Percentiles rank a stretch among this genome's conserved stretches.
phyloP scores from a whole-genome alignment of 768 basidiomycete genomes.

The Lentinula sp. region DNA sequence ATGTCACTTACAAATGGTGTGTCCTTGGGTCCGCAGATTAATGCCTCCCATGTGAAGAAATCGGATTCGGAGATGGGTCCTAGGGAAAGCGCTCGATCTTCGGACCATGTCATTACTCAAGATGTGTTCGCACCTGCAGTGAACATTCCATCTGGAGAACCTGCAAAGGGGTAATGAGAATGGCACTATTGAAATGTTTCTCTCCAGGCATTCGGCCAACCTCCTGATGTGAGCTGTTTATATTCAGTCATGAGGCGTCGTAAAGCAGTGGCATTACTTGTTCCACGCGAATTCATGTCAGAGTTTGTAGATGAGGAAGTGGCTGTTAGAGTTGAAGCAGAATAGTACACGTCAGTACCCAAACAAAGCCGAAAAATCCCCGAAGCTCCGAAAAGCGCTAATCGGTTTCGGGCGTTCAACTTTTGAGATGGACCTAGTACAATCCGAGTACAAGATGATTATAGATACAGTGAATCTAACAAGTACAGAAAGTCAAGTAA shows the following conservation, averaged over 20 bases:
- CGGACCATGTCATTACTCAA: not conserved
- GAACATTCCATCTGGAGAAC: slow-evolving; percentile 93
- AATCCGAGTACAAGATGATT: not conserved
- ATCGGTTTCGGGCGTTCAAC: not conserved
- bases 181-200: slow-evolving; percentile 1
- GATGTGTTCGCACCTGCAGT: slow-evolving; percentile 59
- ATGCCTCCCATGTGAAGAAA: slow-evolving; percentile 94
- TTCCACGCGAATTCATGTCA: slow-evolving; percentile 47
- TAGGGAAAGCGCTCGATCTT: slow-evolving; percentile 18
- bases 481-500: slow-evolving; percentile 16
- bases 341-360: not conserved
- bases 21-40: slow-evolving; percentile 90
- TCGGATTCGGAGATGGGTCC: slow-evolving; percentile 89
- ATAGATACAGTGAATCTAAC: not conserved
- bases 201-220: slow-evolving; percentile 25
- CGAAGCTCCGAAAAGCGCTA: not conserved
- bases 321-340: not conserved
- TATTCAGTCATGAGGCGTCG: slow-evolving; percentile 91
- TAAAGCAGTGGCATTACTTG: slow-evolving; percentile 64
- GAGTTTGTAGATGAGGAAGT: not conserved
- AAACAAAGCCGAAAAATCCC: not conserved
- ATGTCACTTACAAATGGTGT: slow-evolving; percentile 71
- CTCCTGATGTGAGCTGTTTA: slow-evolving; percentile 78
- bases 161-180: slow-evolving; percentile 25
- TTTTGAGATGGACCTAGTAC: not conserved